Evolutionary conservation across 176 grass and related monocot species (phyloP).

Genomic region (Thalia dealbata): DNA sequence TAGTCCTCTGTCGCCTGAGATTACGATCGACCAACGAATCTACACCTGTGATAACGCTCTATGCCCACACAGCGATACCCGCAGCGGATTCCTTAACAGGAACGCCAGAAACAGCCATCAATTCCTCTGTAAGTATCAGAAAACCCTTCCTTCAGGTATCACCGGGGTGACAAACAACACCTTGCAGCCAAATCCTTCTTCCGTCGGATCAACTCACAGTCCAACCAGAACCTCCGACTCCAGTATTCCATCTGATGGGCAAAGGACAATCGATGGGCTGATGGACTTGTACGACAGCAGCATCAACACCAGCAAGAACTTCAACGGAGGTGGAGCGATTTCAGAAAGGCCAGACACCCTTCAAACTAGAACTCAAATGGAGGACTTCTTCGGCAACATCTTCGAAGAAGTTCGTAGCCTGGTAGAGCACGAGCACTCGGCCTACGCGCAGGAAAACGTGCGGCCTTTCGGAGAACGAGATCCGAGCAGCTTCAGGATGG

Average conservation of each 20-base stretch:
- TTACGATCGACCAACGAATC: slow-evolving; percentile 28
- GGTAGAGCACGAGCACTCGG: slow-evolving; percentile 18
- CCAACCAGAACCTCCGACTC: slow-evolving; percentile 24
- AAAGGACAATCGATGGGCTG: background rate
- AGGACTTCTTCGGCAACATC: background rate
- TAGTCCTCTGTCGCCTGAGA: slow-evolving; percentile 6
- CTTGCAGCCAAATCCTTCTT: slow-evolving; percentile 5
- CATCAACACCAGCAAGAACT: background rate
- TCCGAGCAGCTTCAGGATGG: slow-evolving; percentile 12
- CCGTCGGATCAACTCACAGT: slow-evolving; percentile 16
- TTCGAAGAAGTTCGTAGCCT: slow-evolving; percentile 15
- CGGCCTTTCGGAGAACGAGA: background rate
- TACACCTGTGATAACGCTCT: slow-evolving; percentile 27
- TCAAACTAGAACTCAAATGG: background rate
- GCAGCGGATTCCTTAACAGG: slow-evolving; percentile 43
- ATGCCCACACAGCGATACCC: slow-evolving; percentile 22
- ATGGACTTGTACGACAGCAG: slow-evolving; percentile 3
- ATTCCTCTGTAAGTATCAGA: slow-evolving; percentile 32
- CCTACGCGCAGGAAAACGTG: background rate
- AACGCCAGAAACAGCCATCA: slow-evolving; percentile 6
- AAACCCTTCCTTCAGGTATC: slow-evolving; percentile 8
- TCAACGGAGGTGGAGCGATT: background rate
- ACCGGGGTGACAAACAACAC: background rate
- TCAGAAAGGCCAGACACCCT: background rate
- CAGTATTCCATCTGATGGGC: slow-evolving; percentile 35